Evolutionary conservation across 75 land plant genomes (phyloP).

Genomic region (Chamaecyparis obtusa): DNA sequence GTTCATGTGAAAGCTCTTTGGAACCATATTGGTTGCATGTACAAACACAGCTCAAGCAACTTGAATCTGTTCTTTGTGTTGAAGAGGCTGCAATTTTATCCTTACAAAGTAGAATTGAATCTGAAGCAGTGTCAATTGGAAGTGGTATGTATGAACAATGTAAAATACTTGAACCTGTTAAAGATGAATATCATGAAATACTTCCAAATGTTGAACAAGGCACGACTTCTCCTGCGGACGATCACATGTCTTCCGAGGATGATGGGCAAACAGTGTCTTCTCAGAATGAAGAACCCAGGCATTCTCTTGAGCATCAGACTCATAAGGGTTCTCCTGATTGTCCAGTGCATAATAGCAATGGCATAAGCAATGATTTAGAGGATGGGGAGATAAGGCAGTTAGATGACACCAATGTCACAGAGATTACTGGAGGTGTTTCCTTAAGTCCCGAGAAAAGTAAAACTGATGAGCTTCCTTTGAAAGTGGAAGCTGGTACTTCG

Average conservation of each 20-base stretch:
- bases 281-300: not conserved
- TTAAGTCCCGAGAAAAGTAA: not conserved
- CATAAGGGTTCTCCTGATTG: not conserved
- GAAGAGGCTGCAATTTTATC: constrained; percentile 24
- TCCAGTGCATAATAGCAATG: not conserved
- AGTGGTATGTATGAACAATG: not conserved
- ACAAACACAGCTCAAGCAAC: constrained; percentile 42
- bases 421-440: not conserved
- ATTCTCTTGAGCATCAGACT: not conserved
- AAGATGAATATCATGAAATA: not conserved
- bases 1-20: constrained; percentile 43
- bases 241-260: not conserved
- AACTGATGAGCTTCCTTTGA: not conserved
- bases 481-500: not conserved
- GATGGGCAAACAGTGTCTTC: not conserved
- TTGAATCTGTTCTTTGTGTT: constrained; percentile 43
- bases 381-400: constrained; percentile 11
- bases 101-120: not conserved
- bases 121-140: not conserved
- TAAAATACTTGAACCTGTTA: not conserved
- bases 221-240: not conserved
- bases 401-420: not conserved
- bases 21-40: constrained; percentile 67
- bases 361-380: not conserved
- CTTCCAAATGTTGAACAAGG: not conserved